Evolutionary conservation across 2,329 filamentous ascomycete species (phyloP), one percentile per base, ranked within the genome.

Genomic region (Cucurbitaria berberidis): DNA sequence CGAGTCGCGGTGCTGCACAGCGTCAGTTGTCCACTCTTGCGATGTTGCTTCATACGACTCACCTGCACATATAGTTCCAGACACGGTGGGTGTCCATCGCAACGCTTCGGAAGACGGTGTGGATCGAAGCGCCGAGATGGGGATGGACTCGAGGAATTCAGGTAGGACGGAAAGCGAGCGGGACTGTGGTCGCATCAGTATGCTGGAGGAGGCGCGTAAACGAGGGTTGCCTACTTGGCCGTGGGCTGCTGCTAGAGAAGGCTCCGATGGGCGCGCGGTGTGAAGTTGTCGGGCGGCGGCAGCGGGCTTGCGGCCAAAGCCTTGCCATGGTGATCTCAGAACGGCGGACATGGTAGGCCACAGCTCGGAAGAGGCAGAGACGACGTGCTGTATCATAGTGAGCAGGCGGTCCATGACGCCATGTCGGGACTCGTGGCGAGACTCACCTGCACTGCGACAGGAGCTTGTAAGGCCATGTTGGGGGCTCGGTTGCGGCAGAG

Each of bases 381-480:
- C 72, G 44, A 82, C 68, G 54, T 77, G 79, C 81, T 85, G 58
- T 44, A 30, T 34, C 22, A 44, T 26, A 30, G 55, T 69, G 35
- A 68, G 62, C 45, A 60, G 24, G 55, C 43, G 45, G 53, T 55
- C 51, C 44, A 55, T 52, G 51, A 62, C 55, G 61, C 56, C 56
- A 52, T 56, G 48, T 60, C 48, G 60, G 57, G 42, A 41, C 48
- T 46, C 60, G 70, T 72, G 67, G 69, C 70, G 60, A 64, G 57
- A 68, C 79, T 64, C 69, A 83, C 81, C 64, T 79, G 78, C 57
- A 79, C 67, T 57, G 74, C 75, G 62, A 79, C 70, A 59, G 80
- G 75, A 63, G 77, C 73, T 69, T 81, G 79, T 64, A 82, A 81
- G 68, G 81, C 80, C 82, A 83, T 83, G 67, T 55, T 77, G 63